A percentile compares a stretch with the other conserved stretches of the same genome.
These are phyloP conservation scores for Diplodia seriata DNA, from an alignment of 2,329 filamentous ascomycete genomes.

Conservation along the genomic window DNA sequence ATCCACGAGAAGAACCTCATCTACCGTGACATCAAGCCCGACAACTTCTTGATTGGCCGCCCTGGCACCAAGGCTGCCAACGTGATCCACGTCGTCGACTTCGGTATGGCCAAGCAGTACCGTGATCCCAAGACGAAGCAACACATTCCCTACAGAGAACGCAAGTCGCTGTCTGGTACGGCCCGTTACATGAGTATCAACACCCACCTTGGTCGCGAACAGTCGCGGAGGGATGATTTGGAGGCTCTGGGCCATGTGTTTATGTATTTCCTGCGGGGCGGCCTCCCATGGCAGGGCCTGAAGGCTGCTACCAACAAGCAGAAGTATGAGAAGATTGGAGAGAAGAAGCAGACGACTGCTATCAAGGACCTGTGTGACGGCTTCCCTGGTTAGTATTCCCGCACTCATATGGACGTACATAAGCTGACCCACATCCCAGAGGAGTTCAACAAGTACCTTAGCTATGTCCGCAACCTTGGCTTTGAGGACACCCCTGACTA, in stretches of 20 bases:
- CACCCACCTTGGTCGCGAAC: constrained; percentile 94
- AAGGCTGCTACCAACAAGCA: constrained; percentile 82
- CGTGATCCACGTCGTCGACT: constrained; percentile 98
- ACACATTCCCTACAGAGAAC: constrained; percentile 95
- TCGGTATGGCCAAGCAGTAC: constrained; percentile 99
- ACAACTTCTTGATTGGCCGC: constrained; percentile 97
- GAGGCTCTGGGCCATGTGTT: constrained; percentile 80
- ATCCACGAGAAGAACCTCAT: constrained; percentile 99
- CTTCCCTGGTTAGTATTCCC: constrained; percentile 69
- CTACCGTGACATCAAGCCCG: constrained; percentile 98
- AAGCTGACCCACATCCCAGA: constrained; percentile 59
- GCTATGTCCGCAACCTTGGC: constrained; percentile 94
- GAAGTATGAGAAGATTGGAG: constrained; percentile 99
- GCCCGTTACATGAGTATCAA: constrained; percentile 99
- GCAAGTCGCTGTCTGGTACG: constrained; percentile 95
- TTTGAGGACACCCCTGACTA: constrained; percentile 99
- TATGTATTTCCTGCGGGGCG: constrained; percentile 72
- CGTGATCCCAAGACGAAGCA: constrained; percentile 98
- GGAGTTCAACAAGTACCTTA: constrained; percentile 97
- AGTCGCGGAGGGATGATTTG: constrained; percentile 93
- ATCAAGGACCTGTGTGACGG: constrained; percentile 98
- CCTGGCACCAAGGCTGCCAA: constrained; percentile 93
- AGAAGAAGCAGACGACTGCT: constrained; percentile 98
- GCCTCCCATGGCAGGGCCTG: constrained; percentile 71
- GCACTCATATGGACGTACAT: neutral